Conservation (phyloP, 371 early-diverging fungal genomes). For the Mortierella sp. region DNA sequence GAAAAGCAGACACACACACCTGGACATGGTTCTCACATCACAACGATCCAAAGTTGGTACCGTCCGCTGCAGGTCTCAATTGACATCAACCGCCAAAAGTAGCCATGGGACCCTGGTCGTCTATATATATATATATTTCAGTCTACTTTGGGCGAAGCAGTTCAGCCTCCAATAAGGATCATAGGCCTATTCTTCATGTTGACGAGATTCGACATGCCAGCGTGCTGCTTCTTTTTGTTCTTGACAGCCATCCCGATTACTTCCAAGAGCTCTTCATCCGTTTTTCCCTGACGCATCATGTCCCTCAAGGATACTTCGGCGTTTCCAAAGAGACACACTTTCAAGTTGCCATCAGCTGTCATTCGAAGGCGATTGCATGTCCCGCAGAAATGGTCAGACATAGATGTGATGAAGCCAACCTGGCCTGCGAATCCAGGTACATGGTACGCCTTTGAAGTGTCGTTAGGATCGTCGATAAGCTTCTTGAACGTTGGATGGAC, state of each 20-base stretch:
- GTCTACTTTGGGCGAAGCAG: no score
- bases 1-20: no score
- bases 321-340: constrained; percentile 93
- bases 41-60: no score
- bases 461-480: constrained; percentile 79
- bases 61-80: no score
- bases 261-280: constrained; percentile 74
- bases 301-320: constrained; percentile 88
- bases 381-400: constrained; percentile 95
- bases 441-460: constrained; percentile 86
- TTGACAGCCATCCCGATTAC: constrained; percentile 82
- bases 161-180: constrained; percentile 94
- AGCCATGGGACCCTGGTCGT: no score
- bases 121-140: no score
- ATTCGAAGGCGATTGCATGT: constrained; percentile 93
- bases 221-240: constrained; percentile 91
- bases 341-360: constrained; percentile 94
- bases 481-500: constrained; percentile 71
- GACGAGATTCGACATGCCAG: constrained; percentile 87
- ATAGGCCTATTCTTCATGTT: constrained; percentile 91
- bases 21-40: no score
- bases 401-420: constrained; percentile 95
- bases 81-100: no score
- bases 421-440: constrained; percentile 85
- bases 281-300: constrained; percentile 73